Base-by-base conservation (phyloP, 176 grass and related monocot genomes). In the Carex pumila region DNA sequence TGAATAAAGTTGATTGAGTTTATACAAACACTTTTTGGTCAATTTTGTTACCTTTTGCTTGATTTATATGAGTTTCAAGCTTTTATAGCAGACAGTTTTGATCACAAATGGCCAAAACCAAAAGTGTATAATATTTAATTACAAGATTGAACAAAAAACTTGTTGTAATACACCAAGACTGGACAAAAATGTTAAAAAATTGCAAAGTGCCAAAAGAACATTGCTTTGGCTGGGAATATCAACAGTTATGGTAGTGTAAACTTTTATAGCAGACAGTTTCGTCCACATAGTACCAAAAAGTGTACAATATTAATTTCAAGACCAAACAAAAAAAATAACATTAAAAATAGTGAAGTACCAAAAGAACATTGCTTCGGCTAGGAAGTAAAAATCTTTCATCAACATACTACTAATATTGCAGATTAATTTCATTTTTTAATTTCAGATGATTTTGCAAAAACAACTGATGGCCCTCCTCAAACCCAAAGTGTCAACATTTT, bases 401-500 rank as follows among this genome's bases (percentile, higher is more conserved):
- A 72, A 72, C 30, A n/a, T 70, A 13, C 4, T n/a, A 72, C 69
- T 49, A 77, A 77, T 30, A 32, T 31, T 55, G 52, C 12, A 76
- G 32, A 6, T 22, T 81, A 15, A 81, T 60, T 80, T 60, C 18
- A 80, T 80, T 62, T 59, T 43, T 80, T 31, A 10, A 36, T 52
- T 65, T 83, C 80, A 83, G 80, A 41, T 65, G 80, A 83, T 45
- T 83, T 74, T 67, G 41, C 56, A 65, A 64, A 88, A 37, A 43
- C 61, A 77, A 81, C 36, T 12, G 79, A 78, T 80, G 81, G 64
- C 14, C 64, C 70, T 49, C 14, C 65, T 53, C 85, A 86, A 63
- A 85, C 78, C 71, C 87, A 89, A 67, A 60, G 65, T 90, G 85
- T 67, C 36, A 89, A 91, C 91, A 86, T 79, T 68, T 36, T 87